A percentile compares a stretch with the other conserved stretches of the same genome.
These are phyloP conservation scores for Miscanthus lutarioriparius DNA, from an alignment of 176 grass and related monocot genomes.

Conservation along the genomic window DNA sequence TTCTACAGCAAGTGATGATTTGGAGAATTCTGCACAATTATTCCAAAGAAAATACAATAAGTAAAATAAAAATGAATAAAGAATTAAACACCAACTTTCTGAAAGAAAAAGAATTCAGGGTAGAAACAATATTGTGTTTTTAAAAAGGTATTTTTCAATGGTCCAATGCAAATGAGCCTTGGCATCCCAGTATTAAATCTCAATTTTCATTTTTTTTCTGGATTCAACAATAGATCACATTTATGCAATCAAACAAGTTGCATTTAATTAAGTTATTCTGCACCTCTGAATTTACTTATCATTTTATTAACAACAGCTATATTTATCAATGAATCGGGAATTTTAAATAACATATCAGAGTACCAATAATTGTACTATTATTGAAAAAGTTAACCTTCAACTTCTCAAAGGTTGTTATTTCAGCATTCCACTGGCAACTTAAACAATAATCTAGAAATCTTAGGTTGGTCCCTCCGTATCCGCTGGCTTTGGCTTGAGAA, in stretches of 20 bases:
- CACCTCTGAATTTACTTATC: slow-evolving; percentile 1
- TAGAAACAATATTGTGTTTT: neutral
- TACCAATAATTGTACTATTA: neutral
- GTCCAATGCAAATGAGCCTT: slow-evolving; percentile 11
- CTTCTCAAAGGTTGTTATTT: slow-evolving; percentile 8
- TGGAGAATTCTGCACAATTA: neutral
- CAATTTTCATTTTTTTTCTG: neutral
- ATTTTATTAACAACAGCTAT: neutral
- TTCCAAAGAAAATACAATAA: neutral
- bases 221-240: neutral
- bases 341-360: neutral
- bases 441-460: too few relatives aligned
- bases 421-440: neutral
- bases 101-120: neutral
- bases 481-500: too few relatives aligned
- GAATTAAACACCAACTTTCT: neutral
- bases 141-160: slow-evolving; percentile 1
- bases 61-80: neutral
- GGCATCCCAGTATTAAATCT: neutral
- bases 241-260: neutral
- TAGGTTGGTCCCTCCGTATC: too few relatives aligned
- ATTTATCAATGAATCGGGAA: neutral
- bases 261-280: neutral
- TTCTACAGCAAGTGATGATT: slow-evolving; percentile 26
- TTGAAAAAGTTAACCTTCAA: neutral